These are phyloP conservation scores for Parafenestella ontariensis DNA, from an alignment of 2,329 filamentous ascomycete species.

Conservation along the genomic window DNA sequence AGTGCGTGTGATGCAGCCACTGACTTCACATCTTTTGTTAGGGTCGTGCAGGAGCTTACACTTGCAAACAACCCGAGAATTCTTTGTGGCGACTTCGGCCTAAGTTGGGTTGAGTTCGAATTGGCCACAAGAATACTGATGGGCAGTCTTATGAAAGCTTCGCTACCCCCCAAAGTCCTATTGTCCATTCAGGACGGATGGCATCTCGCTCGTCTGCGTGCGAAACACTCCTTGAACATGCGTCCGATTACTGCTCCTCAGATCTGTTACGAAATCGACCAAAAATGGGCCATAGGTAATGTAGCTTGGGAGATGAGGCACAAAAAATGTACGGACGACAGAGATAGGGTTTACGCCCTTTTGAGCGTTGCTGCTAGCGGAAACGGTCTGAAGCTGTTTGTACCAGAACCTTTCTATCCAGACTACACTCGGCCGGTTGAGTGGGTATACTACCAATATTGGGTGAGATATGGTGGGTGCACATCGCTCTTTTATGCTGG, in stretches of 20 bases:
- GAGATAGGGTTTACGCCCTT: conserved; percentile 3
- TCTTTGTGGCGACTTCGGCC: background rate
- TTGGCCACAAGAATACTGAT: background rate
- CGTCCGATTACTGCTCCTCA: background rate
- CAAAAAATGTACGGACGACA: background rate
- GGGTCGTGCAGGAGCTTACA: conserved; percentile 7
- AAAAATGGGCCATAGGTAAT: background rate
- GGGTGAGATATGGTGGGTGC: conserved; percentile 1
- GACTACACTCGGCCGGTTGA: conserved; percentile 2
- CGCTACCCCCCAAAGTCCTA: background rate
- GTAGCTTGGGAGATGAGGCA: background rate
- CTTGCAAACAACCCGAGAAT: background rate
- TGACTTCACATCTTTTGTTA: background rate
- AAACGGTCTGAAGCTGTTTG: background rate
- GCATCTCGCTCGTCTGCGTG: background rate
- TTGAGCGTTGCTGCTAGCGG: background rate
- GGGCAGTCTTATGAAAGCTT: background rate
- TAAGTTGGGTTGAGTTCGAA: conserved; percentile 3
- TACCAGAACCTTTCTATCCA: background rate
- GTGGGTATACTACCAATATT: conserved; percentile 3
- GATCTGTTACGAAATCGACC: background rate
- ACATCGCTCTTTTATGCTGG: conserved; percentile 1
- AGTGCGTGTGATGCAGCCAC: background rate
- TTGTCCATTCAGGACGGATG: background rate
- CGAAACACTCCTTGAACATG: background rate